Conservation (phyloP, 768 basidiomycete genomes). For the Glaciozyma antarctica region DNA sequence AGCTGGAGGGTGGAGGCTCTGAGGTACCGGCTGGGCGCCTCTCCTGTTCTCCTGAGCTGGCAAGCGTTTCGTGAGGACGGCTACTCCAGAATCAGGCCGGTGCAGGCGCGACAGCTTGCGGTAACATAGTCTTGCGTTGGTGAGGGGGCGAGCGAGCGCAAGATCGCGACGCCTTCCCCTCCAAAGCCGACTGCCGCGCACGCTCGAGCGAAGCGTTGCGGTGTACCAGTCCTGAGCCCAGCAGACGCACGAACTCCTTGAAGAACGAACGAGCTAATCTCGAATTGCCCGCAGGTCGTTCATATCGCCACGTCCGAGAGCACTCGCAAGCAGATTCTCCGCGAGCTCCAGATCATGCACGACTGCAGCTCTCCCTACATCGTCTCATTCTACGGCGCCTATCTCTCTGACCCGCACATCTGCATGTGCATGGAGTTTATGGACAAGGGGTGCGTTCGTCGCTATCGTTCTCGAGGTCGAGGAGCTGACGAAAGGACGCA, state of each 20-base stretch:
- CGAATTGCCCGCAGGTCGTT: slow-evolving; percentile 55
- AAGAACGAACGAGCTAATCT: background rate
- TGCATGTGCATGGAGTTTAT: slow-evolving; percentile 94
- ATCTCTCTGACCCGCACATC: slow-evolving; percentile 92
- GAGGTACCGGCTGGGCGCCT: too few relatives aligned
- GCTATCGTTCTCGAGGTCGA: background rate
- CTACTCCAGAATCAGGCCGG: too few relatives aligned
- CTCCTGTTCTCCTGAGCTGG: background rate
- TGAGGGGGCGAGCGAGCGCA: too few relatives aligned
- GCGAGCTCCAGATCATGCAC: slow-evolving; percentile 98
- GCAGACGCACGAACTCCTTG: background rate
- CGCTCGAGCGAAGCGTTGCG: too few relatives aligned
- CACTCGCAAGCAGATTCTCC: slow-evolving; percentile 91
- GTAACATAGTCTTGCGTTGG: too few relatives aligned
- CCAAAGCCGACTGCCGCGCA: too few relatives aligned
- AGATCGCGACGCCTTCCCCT: too few relatives aligned
- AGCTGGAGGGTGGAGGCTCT: too few relatives aligned
- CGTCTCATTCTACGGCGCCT: slow-evolving; percentile 94
- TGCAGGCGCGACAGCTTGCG: background rate
- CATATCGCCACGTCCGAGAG: slow-evolving; percentile 93
- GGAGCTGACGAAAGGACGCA: slow-evolving; percentile 3
- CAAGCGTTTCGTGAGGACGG: background rate
- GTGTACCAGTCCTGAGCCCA: background rate
- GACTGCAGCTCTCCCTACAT: slow-evolving; percentile 58
- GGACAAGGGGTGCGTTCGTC: slow-evolving; percentile 65